phyloP scores from a whole-genome alignment of 352 stramenopile species.

The Phytophthora boehmeriae region DNA sequence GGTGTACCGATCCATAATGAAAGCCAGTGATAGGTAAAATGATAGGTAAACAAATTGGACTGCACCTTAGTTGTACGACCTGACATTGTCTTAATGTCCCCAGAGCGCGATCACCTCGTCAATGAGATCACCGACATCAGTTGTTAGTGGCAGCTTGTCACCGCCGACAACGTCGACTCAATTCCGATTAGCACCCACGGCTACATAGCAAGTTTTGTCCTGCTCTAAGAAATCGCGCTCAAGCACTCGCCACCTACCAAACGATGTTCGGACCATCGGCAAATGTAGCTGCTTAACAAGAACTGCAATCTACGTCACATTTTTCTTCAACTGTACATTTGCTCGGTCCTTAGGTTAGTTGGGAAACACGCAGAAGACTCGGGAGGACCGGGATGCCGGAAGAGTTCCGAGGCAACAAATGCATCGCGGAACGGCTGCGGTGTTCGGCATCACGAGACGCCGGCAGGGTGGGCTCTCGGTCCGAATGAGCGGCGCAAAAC shows the following conservation, averaged over 20 bases:
- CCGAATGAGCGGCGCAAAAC: conserved; percentile 51
- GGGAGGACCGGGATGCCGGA: conserved; percentile 16
- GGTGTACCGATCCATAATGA: no score
- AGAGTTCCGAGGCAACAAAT: no score
- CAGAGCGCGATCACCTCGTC: background rate
- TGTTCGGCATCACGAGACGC: conserved; percentile 7
- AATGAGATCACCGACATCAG: conserved; percentile 2
- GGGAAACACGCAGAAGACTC: conserved; percentile 9
- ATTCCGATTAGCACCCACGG: no score
- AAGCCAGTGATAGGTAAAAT: no score
- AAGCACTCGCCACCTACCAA: background rate
- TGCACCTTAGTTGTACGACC: no score
- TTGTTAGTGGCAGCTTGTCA: no score
- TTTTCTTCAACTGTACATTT: background rate
- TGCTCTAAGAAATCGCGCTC: background rate
- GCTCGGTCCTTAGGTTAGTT: background rate
- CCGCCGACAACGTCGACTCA: background rate
- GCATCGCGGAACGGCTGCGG: conserved; percentile 8
- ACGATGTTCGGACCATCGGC: background rate
- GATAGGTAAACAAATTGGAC: no score
- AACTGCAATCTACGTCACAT: background rate
- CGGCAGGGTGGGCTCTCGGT: conserved; percentile 22
- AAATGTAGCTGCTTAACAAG: background rate
- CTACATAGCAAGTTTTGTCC: no score
- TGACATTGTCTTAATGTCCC: background rate